Evolutionary conservation across 192 early-diverging fungal species (phyloP).

Genomic region (Coemansia sp.): DNA sequence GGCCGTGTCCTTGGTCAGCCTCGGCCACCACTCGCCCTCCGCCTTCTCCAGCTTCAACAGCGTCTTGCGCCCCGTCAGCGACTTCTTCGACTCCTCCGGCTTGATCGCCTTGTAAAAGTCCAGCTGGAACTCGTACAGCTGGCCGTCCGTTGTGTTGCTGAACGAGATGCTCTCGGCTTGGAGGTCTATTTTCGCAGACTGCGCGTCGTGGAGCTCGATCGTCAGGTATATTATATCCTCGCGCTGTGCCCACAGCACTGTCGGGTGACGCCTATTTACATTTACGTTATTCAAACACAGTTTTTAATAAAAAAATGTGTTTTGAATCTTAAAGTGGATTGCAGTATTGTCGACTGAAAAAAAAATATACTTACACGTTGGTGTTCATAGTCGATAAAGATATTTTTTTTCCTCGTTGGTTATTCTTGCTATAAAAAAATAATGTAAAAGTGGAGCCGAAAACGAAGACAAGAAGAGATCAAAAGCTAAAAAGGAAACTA

Average conservation of each 20-base stretch:
- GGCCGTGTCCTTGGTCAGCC: slow-evolving; percentile 64
- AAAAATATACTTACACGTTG: no score
- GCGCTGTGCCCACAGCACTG: slow-evolving; percentile 91
- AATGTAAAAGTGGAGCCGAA: not conserved
- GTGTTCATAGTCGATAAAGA: no score
- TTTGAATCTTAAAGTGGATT: no score
- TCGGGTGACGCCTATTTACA: slow-evolving; percentile 55
- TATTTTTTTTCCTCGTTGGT: not conserved
- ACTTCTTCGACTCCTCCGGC: slow-evolving; percentile 67
- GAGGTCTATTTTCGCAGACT: slow-evolving; percentile 39
- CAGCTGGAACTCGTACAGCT: slow-evolving; percentile 70
- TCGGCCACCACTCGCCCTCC: slow-evolving; percentile 78
- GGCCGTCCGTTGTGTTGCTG: slow-evolving; percentile 59
- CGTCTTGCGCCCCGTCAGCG: slow-evolving; percentile 64
- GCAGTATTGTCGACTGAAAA: not conserved
- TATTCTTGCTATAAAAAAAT: not conserved
- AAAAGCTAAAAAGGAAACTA: not conserved
- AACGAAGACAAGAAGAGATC: not conserved
- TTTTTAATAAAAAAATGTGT: no score
- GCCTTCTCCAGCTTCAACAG: slow-evolving; percentile 73
- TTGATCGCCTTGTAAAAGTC: slow-evolving; percentile 74
- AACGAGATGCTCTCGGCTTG: slow-evolving; percentile 51
- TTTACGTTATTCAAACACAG: no score
- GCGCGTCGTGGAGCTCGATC: slow-evolving; percentile 71
- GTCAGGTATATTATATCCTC: slow-evolving; percentile 79